A percentile compares a stretch with the other conserved stretches of the same genome.
phyloP scores from a whole-genome alignment of 2,329 filamentous ascomycete species.

The Botrytis galanthina region DNA sequence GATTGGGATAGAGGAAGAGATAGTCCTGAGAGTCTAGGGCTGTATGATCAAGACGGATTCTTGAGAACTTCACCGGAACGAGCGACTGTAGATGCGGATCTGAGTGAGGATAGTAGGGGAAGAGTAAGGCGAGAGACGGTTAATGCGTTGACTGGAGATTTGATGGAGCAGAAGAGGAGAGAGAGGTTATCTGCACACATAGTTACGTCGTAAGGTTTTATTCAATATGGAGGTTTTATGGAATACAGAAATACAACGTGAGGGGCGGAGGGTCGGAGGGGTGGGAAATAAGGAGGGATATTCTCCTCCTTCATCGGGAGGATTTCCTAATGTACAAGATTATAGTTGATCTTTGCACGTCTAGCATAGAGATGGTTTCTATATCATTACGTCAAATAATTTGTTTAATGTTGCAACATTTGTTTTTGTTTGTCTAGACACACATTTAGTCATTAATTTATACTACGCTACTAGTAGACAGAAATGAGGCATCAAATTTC shows the following conservation, averaged over 20 bases:
- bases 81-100: background rate
- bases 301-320: background rate
- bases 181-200: background rate
- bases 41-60: conserved; percentile 34
- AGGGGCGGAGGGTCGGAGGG: too few relatives aligned
- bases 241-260: too few relatives aligned
- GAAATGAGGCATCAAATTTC: background rate
- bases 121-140: background rate
- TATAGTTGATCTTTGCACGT: background rate
- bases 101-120: background rate
- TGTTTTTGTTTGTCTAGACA: background rate
- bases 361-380: background rate
- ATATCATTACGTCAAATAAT: background rate
- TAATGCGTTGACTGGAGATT: background rate
- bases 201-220: background rate
- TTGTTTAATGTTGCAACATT: background rate
- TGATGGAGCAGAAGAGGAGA: background rate
- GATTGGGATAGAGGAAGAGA: background rate
- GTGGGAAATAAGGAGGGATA: background rate
- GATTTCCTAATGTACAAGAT: background rate
- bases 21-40: conserved; percentile 24
- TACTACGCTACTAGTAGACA: background rate
- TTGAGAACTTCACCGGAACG: conserved; percentile 28
- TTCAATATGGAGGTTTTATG: background rate
- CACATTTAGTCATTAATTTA: background rate